Evolutionary conservation across 2,329 filamentous ascomycete species (phyloP).

Genomic region (Thelonectria rubi): DNA sequence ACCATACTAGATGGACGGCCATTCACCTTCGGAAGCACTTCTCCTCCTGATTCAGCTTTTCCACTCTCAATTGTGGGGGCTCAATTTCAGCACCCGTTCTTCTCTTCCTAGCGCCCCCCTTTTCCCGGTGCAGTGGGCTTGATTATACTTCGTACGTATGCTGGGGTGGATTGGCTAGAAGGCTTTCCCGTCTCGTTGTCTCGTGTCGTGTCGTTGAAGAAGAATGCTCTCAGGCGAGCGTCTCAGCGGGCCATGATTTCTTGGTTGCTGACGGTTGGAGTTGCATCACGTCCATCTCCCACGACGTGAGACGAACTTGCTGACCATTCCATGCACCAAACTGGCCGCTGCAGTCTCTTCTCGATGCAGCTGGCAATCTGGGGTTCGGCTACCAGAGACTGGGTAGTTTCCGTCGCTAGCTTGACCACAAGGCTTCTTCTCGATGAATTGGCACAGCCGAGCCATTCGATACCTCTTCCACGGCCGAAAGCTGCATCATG

Average conservation of each 20-base stretch:
- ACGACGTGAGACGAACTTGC: background rate
- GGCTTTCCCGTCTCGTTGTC: constrained; percentile 9
- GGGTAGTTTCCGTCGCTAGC: no score
- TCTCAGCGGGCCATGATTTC: constrained; percentile 8
- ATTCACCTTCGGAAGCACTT: no score
- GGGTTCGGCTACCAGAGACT: no score
- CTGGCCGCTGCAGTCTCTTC: no score
- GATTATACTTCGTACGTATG: constrained; percentile 23
- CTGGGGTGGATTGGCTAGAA: constrained; percentile 20
- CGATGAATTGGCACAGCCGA: no score
- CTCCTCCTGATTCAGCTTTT: no score
- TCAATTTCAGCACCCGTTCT: constrained; percentile 36
- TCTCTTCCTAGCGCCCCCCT: constrained; percentile 35
- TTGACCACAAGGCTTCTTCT: no score
- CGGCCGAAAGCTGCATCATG: background rate
- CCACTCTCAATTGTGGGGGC: constrained; percentile 41
- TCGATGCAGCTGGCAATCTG: no score
- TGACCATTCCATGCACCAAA: background rate
- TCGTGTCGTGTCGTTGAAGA: constrained; percentile 12
- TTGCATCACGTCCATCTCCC: background rate
- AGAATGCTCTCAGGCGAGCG: constrained; percentile 11
- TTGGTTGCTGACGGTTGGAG: constrained; percentile 19
- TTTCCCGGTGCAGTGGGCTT: constrained; percentile 35
- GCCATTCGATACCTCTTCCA: background rate
- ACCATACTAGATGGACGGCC: no score